Base-by-base conservation (phyloP, 2,329 filamentous ascomycete genomes). In the Macrophomina phaseolina region DNA sequence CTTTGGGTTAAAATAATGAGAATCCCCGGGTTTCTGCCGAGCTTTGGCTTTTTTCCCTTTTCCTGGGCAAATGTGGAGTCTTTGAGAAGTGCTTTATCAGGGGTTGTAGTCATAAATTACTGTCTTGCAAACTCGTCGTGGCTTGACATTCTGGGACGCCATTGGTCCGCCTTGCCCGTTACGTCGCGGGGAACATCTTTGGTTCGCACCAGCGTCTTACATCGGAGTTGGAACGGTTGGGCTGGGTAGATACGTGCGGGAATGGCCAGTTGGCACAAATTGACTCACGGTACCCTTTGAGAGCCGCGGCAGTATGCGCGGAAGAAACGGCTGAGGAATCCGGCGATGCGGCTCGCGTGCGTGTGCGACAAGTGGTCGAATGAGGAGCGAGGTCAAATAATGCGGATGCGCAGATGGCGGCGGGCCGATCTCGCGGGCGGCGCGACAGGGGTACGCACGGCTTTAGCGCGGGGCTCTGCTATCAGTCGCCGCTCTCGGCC, bases 1-100 rank as follows among this genome's bases (percentile, higher is more conserved):
- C 58, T 62, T 62, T 62, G 58, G 58, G 58, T 62, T 48, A 49
- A 62, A 62, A 62, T 62, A 62, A 62, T 62, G 58, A n/a, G 42
- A 62, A 38, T 49, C 30, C 32, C 46, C 58, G 58, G 58, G 34
- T 45, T 62, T 62, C 30, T 38, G 30, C 58, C 58, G 58, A 18
- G 18, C 34, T 9, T 48, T 46, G 28, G 42, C 28, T 32, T 55
- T 28, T 23, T 40, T 38, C 55, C 23, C 40, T 11, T 18, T 46
- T 34, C 8, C 28, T 14, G 6, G 56, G 56, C 40, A n/a, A 23
- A 61, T 34, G 40, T 61, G 56, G 56, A 61, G 56, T 61, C 42
- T 16, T 11, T n/a, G 8, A 16, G 8, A 16, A 14, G 28, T 48
- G 38, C 56, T 61, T 61, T 61, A 61, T 61, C 58, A 62, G 8